A percentile compares a stretch with the other conserved stretches of the same genome.
These are phyloP conservation scores for Wickerhamiella bombiphila DNA, from an alignment of 805 yeast genomes.

Conservation along the genomic window DNA sequence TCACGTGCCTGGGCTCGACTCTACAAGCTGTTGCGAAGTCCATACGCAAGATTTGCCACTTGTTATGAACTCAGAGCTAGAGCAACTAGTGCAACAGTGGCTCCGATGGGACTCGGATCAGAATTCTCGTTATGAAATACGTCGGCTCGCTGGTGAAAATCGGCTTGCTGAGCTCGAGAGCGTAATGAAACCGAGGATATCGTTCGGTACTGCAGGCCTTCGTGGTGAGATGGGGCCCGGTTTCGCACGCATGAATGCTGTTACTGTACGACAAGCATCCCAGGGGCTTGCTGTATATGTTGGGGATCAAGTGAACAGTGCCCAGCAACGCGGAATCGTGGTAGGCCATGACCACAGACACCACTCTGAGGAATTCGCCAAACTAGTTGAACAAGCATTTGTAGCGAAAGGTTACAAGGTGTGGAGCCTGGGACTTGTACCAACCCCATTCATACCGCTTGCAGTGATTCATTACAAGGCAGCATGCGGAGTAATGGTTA, in stretches of 20 bases:
- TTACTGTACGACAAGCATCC: conserved; percentile 80
- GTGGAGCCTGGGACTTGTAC: conserved; percentile 32
- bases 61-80: conserved; percentile 1
- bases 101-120: conserved; percentile 9
- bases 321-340: conserved; percentile 36
- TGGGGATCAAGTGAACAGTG: conserved; percentile 19
- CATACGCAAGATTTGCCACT: no score
- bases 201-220: conserved; percentile 90
- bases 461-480: conserved; percentile 50
- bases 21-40: no score
- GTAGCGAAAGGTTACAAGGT: conserved; percentile 54
- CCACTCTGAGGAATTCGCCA: conserved; percentile 67
- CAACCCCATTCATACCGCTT: conserved; percentile 90
- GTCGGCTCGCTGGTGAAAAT: neutral
- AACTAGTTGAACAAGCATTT: conserved; percentile 63
- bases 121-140: neutral
- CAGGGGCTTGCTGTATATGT: conserved; percentile 27
- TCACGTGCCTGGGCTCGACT: no score
- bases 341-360: conserved; percentile 87
- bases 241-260: conserved; percentile 72
- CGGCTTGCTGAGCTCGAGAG: conserved; percentile 6
- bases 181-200: conserved; percentile 31
- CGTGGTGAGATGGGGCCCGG: conserved; percentile 86
- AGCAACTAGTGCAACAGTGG: conserved; percentile 7
- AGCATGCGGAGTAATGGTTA: conserved; percentile 75